Base-by-base conservation (phyloP, 208 protist genomes). In the Acanthamoeba lenticulata region DNA sequence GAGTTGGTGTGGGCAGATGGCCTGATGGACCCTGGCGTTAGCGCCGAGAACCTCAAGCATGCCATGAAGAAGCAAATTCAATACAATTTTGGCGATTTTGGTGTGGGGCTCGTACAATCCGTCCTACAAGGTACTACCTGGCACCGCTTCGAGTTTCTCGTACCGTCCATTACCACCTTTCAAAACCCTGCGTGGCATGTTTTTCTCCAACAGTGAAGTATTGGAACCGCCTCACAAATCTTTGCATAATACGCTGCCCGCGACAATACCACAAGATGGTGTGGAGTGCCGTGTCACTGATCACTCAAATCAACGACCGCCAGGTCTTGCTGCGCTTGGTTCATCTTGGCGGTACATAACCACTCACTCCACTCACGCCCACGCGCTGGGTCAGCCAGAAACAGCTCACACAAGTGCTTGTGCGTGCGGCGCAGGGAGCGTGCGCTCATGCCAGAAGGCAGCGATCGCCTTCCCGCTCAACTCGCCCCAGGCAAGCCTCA, bases 261-360 rank as follows among this genome's bases (percentile, higher is more conserved):
- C 83, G 83, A 42, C 49, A 62, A 21, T 69, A 90, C 36, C 36
- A 90, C 83, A 62, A 90, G 49, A 90, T 90, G 83, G 83, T 90
- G 52, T 90, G 83, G 83, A 29, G 32, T 15, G 49, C 83, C 47
- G 36, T 90, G 32, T 69, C 52, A 1, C 36, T 45, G 29, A 44
- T 90, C 29, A 69, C 5, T n/a, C 7, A 5, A 9, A 24, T 90
- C n/a, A 69, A 69, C 29, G 49, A 24, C 4, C 45, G 83, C 13
- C 52, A 2, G 6, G 36, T 90, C 2, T 27, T 90, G 32, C 45
- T 90, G 4, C 52, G 52, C 52, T 45, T 69, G 52, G 36, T 90
- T 40, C 83, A 90, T 38, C 52, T 90, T 27, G 83, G 52, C 45
- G 83, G 83, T 69, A 90, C 52, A n/a, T n/a, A n/a, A n/a, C n/a